phyloP scores from a whole-genome alignment of 805 yeast genomes.

The Wickerhamiella azymoides region DNA sequence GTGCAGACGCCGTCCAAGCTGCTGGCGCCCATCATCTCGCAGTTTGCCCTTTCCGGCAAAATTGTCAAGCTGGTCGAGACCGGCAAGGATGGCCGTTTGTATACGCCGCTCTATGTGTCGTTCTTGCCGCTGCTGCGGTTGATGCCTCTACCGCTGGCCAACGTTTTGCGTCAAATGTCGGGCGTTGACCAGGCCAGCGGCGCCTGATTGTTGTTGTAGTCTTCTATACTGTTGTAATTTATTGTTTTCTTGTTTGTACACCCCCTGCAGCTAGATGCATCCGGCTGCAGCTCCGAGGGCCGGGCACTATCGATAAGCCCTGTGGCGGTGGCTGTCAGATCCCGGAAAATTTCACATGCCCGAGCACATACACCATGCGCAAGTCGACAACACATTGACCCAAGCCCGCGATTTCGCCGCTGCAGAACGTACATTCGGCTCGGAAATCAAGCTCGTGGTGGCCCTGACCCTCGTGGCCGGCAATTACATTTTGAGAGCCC shows the following conservation, averaged over 20 bases:
- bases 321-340: too few relatives aligned
- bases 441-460: slow-evolving; percentile 1
- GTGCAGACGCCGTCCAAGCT: slow-evolving; percentile 59
- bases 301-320: too few relatives aligned
- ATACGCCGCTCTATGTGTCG: slow-evolving; percentile 63
- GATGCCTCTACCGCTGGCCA: slow-evolving; percentile 56
- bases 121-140: slow-evolving; percentile 52
- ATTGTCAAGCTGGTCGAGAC: slow-evolving; percentile 42
- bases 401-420: slow-evolving; percentile 7
- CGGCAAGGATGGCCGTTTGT: slow-evolving; percentile 55
- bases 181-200: slow-evolving; percentile 47
- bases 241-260: too few relatives aligned
- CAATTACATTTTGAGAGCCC: not conserved
- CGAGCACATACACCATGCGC: not conserved
- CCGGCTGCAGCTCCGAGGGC: too few relatives aligned
- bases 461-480: slow-evolving; percentile 4
- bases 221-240: too few relatives aligned
- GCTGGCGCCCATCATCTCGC: slow-evolving; percentile 74
- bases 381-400: slow-evolving; percentile 2
- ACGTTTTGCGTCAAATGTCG: slow-evolving; percentile 39
- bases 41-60: slow-evolving; percentile 45
- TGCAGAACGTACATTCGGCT: slow-evolving; percentile 1
- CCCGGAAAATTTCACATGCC: not conserved
- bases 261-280: too few relatives aligned
- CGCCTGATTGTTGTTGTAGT: not conserved